Base-by-base conservation (phyloP, 2,329 filamentous ascomycete genomes). In the Macrophomina phaseolina region DNA sequence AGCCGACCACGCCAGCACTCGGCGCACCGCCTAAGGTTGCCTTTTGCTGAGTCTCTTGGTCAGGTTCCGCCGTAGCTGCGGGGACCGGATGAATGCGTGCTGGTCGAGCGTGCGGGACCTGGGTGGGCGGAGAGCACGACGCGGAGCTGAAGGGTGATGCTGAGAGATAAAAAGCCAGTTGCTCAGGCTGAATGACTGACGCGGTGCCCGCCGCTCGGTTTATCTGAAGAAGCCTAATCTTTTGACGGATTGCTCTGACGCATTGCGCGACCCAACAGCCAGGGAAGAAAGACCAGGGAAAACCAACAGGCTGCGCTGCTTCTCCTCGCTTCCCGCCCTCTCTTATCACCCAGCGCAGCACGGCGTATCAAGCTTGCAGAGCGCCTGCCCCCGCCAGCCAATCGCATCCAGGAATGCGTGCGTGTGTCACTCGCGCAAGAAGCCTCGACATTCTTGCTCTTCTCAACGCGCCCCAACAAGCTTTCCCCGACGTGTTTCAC, bases 301-400 rank as follows among this genome's bases (percentile, higher is more conserved):
- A 38, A 12, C 36, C 6, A 46, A 14, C 56, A 46, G 14, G 53
- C 18, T 23, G 56, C 38, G 38, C 23, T 38, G 36, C 32, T 18
- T 62, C 58, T 62, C 45, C 58, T 62, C 58, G 58, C 58, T 62
- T 62, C 56, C 23, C 58, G 32, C 45, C 9, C n/a, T 48, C 58
- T 49, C 58, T 62, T 62, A 62, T 62, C 58, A 45, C 58, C 45
- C 58, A 49, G 45, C 56, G 30, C 58, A 49, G 32, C 45, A 62
- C 58, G 30, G n/a, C 58, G 58, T 49, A 62, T 62, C 58, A 62
- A 62, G 30, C 58, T 49, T 62, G 58, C 58, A 62, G 58, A 62
- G 28, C 32, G 42, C 58, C 58, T 38, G 58, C 16, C 32, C n/a
- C 30, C 2, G 23, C 32, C 42, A 1, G 58, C 58, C 58, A 62